phyloP scores from a whole-genome alignment of 2,329 filamentous ascomycete genomes.

The Venturia effusa region DNA sequence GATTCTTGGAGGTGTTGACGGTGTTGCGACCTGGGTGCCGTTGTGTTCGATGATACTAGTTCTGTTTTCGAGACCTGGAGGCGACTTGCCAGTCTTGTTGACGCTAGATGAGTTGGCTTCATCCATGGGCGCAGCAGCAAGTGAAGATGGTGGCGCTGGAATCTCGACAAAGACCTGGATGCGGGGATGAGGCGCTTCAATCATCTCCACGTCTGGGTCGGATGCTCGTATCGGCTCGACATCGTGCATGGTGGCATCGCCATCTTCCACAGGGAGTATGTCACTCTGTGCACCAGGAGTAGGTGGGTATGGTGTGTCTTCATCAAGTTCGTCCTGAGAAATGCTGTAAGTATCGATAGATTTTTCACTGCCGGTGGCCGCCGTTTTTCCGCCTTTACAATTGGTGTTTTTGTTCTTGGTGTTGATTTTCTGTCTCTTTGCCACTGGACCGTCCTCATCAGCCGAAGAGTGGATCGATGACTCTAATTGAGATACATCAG shows the following conservation, averaged over 20 bases:
- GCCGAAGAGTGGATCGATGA: neutral
- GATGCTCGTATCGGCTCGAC: neutral
- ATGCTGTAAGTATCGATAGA: neutral
- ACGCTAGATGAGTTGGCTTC: neutral
- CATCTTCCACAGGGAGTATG: neutral
- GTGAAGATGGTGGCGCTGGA: neutral
- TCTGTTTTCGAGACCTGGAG: neutral
- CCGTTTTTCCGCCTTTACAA: neutral
- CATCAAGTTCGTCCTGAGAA: neutral
- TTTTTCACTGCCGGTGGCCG: neutral
- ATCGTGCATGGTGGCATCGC: neutral
- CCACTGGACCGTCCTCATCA: neutral
- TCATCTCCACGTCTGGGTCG: neutral
- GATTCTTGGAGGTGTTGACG: neutral
- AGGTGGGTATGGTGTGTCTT: neutral
- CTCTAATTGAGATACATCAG: neutral
- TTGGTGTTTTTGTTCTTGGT: neutral
- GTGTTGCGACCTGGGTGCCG: neutral
- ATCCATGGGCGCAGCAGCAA: neutral
- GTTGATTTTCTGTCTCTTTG: neutral
- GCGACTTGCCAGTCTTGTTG: neutral
- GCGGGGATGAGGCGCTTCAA: neutral
- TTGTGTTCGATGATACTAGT: neutral
- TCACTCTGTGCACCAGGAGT: neutral
- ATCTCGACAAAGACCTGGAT: neutral